Evolutionary conservation across 306 rosid species (phyloP).

Genomic region (Betula pendula): DNA sequence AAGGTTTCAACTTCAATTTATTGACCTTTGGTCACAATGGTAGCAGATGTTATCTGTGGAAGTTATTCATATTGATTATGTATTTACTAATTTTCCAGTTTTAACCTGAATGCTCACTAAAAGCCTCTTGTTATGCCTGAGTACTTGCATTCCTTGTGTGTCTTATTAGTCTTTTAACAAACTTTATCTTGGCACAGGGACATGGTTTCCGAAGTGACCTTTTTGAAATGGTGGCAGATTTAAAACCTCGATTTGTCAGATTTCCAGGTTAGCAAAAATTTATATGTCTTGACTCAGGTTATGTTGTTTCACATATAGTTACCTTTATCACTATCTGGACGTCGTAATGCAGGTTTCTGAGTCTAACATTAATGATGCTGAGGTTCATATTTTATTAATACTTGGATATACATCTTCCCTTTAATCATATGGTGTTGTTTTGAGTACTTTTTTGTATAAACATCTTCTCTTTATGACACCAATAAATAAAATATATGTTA

Average conservation of each 20-base stretch:
- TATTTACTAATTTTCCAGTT: neutral
- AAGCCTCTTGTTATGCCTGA: neutral
- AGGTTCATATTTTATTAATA: neutral
- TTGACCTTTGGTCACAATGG: neutral
- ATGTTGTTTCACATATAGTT: neutral
- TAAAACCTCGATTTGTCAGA: slow-evolving; percentile 79
- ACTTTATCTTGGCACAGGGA: slow-evolving; percentile 53
- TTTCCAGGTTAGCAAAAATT: slow-evolving; percentile 68
- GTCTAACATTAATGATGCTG: neutral
- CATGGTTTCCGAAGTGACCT: slow-evolving; percentile 86
- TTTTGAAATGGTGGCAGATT: slow-evolving; percentile 49
- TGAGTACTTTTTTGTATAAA: neutral
- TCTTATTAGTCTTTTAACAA: slow-evolving; percentile 20
- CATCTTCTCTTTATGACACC: neutral
- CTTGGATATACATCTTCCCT: neutral
- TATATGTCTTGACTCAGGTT: slow-evolving; percentile 18
- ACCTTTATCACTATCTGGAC: neutral
- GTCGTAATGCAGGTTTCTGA: neutral
- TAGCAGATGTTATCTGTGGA: neutral
- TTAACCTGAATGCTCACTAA: neutral
- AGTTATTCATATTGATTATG: neutral
- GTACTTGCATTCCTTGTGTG: slow-evolving; percentile 9
- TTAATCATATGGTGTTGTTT: neutral
- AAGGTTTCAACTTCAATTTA: neutral
- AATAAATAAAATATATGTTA: neutral